Base-by-base conservation (phyloP, 2,329 filamentous ascomycete genomes). In the Alternaria sp. region DNA sequence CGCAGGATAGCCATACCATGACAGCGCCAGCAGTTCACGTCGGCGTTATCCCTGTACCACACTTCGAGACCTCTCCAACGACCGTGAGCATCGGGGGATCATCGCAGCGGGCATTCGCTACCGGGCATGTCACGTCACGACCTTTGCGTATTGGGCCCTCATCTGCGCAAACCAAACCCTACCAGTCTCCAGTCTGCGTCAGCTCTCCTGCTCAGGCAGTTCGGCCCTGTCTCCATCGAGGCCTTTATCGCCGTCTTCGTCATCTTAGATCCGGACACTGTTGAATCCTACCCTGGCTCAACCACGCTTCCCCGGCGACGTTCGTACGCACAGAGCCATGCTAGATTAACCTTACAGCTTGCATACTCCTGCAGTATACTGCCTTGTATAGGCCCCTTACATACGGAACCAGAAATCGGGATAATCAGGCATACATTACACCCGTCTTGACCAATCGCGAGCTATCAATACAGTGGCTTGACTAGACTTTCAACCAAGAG, bases 261-360 rank as follows among this genome's bases (percentile, higher is more conserved):
- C 68, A 72, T 70, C 65, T 72, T 61, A 68, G 65, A 71, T 68
- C 57, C 62, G 57, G 57, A 49, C 44, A 55, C 52, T 62, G 58
- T 57, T 63, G 52, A 62, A 63, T 52, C 39, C 54, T 42, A 67
- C 69, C 74, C 70, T 68, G 68, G 59, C 66, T 44, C 55, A 24
- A 42, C 39, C 39, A 64, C 67, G 56, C 61, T 65, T 67, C 72
- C 73, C 61, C 54, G 69, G 64, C 70, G 57, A 71, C 67, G 70
- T 75, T 69, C 67, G 61, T 66, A 66, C 68, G 65, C 71, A 73
- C 70, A 71, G 70, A 68, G 65, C 65, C 58, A 52, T 61, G 56
- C 65, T 69, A 70, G 67, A 73, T 71, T 68, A 68, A 71, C 63
- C 62, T 64, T 63, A 54, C 42, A 59, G 63, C 54, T 57, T 59